Base-by-base conservation (phyloP, 331 rosid genomes). In the Acacia concinna region DNA sequence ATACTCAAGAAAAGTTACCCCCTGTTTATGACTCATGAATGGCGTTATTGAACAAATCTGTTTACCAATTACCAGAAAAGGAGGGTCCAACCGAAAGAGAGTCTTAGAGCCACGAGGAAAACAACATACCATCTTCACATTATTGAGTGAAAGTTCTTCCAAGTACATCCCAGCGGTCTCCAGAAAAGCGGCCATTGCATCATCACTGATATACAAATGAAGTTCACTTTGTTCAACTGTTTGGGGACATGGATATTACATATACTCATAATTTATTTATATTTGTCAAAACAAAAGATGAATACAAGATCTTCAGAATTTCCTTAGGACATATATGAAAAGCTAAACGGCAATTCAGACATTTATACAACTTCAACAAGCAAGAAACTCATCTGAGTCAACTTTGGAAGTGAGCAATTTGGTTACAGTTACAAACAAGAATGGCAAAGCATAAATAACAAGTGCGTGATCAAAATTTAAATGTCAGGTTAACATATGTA, bases 141-240 rank as follows among this genome's bases (percentile, higher is more conserved):
- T 85, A 86, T 93, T 96, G 43, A 96, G 83, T 18, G 97, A 91
- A 84, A 96, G 91, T 78, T 93, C 93, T 71, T 78, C 79, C 71
- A 96, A 83, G 71, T 52, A 63, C 65, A 67, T 88, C 77, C 93
- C 98, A 40, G 64, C 76, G 17, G 82, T 85, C 81, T 86, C 92
- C 74, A 96, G 52, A 75, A 90, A 93, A 30, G 96, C 98, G 72
- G 97, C 94, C 79, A 96, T 77, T 68, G 97, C 91, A 75, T 89
- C 94, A 81, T 96, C 99, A 81, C 99, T 95, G 76, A 46, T 73
- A 70, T 44, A 43, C 27, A 76, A 52, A 72, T 79, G 75, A 77
- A n/a, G 46, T 70, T n/a, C 17, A 68, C 57, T 80, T 47, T 52
- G n/a, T 76, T 66, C 59, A 59, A 51, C 77, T 21, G 28, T 12